Conservation (phyloP, 1,284 basidiomycete genomes). For the Pulveroboletus sp. region DNA sequence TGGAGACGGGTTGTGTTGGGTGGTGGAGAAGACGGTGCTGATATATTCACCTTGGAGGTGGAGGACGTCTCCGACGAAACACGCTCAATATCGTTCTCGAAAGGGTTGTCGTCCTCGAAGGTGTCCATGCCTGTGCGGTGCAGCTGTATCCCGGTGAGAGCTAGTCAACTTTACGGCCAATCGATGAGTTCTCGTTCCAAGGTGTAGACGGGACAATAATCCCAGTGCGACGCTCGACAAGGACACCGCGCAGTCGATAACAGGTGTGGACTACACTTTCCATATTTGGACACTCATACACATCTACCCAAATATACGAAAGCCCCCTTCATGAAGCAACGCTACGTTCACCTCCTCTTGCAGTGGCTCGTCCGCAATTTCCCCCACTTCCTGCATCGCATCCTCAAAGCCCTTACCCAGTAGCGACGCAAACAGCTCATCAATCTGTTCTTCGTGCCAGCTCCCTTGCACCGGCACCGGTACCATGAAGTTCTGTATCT, state of each 20-base stretch:
- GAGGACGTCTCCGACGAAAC: conserved; percentile 64
- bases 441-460: conserved; percentile 93
- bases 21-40: conserved; percentile 61
- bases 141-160: not conserved
- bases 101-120: conserved; percentile 79
- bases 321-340: conserved; percentile 36
- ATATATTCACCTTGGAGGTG: conserved; percentile 56
- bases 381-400: conserved; percentile 22
- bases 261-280: conserved; percentile 2
- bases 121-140: conserved; percentile 47
- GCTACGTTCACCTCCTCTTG: conserved; percentile 32
- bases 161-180: not conserved
- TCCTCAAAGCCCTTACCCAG: conserved; percentile 67
- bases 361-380: conserved; percentile 20
- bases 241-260: not conserved
- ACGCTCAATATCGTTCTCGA: conserved; percentile 61
- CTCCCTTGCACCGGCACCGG: conserved; percentile 63
- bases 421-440: conserved; percentile 85
- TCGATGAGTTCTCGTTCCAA: not conserved
- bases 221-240: not conserved
- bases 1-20: conserved; percentile 38
- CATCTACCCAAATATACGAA: conserved; percentile 54
- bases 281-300: conserved; percentile 29
- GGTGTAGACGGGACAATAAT: not conserved
- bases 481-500: conserved; percentile 92